A percentile compares a stretch with the other conserved stretches of the same genome.
Conservation (phyloP, 1,284 basidiomycete species). For the Vanrija sp. region DNA sequence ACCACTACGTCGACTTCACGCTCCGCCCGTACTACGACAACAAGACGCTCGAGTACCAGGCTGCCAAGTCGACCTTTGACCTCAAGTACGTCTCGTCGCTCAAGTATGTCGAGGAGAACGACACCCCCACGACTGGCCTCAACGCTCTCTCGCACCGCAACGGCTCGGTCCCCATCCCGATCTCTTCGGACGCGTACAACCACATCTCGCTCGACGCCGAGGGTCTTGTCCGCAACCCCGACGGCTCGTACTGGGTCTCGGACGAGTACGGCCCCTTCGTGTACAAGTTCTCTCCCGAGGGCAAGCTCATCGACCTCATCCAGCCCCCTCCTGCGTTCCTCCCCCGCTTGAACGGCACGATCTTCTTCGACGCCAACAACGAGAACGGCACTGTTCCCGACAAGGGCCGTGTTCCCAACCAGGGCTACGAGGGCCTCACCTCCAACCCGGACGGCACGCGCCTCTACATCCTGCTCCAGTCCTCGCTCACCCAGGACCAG, state of each 20-base stretch:
- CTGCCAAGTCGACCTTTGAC: constrained; percentile 55
- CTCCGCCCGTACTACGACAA: constrained; percentile 58
- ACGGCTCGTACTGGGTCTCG: constrained; percentile 62
- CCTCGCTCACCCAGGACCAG: constrained; percentile 35
- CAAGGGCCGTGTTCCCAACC: constrained; percentile 55
- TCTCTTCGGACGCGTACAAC: constrained; percentile 45
- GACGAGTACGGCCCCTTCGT: constrained; percentile 70
- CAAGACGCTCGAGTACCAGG: constrained; percentile 55
- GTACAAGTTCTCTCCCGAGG: constrained; percentile 55
- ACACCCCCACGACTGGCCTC: constrained; percentile 59
- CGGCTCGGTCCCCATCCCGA: constrained; percentile 14
- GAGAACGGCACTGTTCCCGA: constrained; percentile 48
- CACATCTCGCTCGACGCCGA: constrained; percentile 61
- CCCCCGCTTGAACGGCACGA: constrained; percentile 52
- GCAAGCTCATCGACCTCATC: constrained; percentile 58
- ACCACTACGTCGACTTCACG: constrained; percentile 58
- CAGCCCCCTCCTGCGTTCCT: constrained; percentile 60
- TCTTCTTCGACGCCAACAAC: constrained; percentile 55
- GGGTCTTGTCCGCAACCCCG: constrained; percentile 58
- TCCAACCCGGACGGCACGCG: constrained; percentile 30
- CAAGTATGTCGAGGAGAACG: constrained; percentile 55
- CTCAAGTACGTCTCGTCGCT: constrained; percentile 57
- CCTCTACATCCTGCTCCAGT: constrained; percentile 42
- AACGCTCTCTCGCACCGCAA: constrained; percentile 55
- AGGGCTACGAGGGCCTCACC: constrained; percentile 51